Base-by-base conservation (phyloP, 2,329 filamentous ascomycete genomes). In the Arthrocladium fulminans region DNA sequence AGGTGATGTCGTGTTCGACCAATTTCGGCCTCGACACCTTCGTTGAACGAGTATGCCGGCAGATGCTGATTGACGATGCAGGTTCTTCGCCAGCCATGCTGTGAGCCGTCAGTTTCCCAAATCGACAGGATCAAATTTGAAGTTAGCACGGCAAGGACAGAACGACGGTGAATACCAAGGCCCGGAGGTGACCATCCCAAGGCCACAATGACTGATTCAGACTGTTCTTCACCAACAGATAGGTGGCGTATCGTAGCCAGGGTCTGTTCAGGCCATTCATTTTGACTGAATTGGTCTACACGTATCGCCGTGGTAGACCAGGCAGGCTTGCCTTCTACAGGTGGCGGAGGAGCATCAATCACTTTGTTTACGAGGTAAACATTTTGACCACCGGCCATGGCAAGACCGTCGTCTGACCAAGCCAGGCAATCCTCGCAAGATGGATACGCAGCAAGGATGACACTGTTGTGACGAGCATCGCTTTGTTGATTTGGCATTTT, bases 141-240 rank as follows among this genome's bases (percentile, higher is more conserved):
- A 0, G 76, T 79, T 38, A 79, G 63, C 13, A 79, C 71, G 2
- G 72, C 75, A 23, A 82, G 67, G 6, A 73, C 70, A 56, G 72
- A 76, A 52, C 74, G 69, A 37, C 70, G 64, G 59, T 79, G 73
- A 54, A 70, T 72, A 15, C 68, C 76, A 32, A 81, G 61, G 2
- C 78, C 77, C 5, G 73, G 67, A 2, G 73, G 66, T 3, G 78
- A 81, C 79, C 79, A 82, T 7, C 69, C 64, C 19, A 80, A 57
- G 2, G 64, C 63, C n/a, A 68, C 61, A 2, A 76, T 71, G 35
- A 65, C 65, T 51, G 74, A 74, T 2, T 64, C 57, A 0, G 77
- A 80, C 45, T 78, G 72, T 57, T 82, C 79, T 53, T 79, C 75
- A 2, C 76, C 79, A 20, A 80, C 58, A 0, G 77, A 80, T 57